A percentile compares a stretch with the other conserved stretches of the same genome.
phyloP scores from a whole-genome alignment of 1,284 basidiomycete genomes.

The Boletus sp. region DNA sequence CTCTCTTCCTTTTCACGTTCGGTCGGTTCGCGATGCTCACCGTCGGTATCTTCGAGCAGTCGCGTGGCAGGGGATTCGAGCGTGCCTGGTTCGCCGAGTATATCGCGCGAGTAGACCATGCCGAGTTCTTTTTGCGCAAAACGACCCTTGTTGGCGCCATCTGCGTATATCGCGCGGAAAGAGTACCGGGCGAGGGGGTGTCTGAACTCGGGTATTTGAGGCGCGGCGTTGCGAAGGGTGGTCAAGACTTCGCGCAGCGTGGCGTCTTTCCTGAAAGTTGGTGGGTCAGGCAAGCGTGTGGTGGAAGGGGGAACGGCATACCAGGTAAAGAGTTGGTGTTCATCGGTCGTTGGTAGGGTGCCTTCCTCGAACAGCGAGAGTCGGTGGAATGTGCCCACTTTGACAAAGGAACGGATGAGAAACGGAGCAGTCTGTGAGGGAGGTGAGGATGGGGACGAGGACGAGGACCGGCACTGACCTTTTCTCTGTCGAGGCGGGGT shows the following conservation, averaged over 20 bases:
- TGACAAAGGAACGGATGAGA: slow-evolving; percentile 75
- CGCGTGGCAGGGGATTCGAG: slow-evolving; percentile 53
- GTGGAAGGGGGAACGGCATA: slow-evolving; percentile 29
- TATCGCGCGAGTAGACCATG: slow-evolving; percentile 73
- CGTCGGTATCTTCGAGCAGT: slow-evolving; percentile 51
- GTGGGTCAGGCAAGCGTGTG: not conserved
- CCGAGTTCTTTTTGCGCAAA: slow-evolving; percentile 73
- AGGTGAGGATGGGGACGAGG: slow-evolving; percentile 5
- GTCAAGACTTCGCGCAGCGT: slow-evolving; percentile 73
- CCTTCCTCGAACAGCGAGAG: slow-evolving; percentile 70
- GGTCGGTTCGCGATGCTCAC: slow-evolving; percentile 34
- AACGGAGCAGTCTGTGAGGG: slow-evolving; percentile 63
- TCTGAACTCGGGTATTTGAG: slow-evolving; percentile 61
- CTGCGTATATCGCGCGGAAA: slow-evolving; percentile 73
- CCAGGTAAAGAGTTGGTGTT: slow-evolving; percentile 77
- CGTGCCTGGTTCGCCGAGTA: slow-evolving; percentile 70
- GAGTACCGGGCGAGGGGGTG: slow-evolving; percentile 75
- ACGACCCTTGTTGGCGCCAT: slow-evolving; percentile 62
- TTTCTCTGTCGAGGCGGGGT: slow-evolving; percentile 39
- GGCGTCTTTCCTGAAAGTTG: slow-evolving; percentile 62
- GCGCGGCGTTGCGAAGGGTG: slow-evolving; percentile 63
- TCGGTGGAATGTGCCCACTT: slow-evolving; percentile 71
- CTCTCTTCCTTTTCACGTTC: slow-evolving; percentile 54
- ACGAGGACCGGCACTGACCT: slow-evolving; percentile 24
- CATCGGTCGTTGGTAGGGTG: slow-evolving; percentile 66